Percentiles rank a stretch among this genome's conserved stretches.
Conservation (phyloP, 2,329 filamentous ascomycete species). For the Curvularia verruculosa region DNA sequence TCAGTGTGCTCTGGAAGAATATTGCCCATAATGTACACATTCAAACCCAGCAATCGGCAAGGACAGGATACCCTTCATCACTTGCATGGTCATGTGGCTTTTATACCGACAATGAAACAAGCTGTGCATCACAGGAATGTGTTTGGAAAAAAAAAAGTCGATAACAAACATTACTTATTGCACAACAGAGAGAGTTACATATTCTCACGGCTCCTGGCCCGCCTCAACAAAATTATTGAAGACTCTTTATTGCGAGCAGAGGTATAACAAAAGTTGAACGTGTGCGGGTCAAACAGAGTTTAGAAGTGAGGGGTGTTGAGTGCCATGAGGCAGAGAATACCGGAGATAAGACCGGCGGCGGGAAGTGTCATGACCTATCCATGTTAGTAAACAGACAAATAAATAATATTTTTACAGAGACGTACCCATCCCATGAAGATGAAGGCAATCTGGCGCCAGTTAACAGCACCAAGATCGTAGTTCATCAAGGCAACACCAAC, state of each 20-base stretch:
- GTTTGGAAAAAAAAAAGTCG: not conserved
- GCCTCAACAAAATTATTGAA: not conserved
- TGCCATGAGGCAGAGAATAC: slow-evolving; percentile 51
- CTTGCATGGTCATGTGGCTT: not conserved
- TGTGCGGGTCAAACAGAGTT: not conserved
- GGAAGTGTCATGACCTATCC: slow-evolving; percentile 53
- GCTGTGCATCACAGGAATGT: not conserved
- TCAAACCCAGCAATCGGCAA: too few relatives aligned
- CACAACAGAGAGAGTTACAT: not conserved
- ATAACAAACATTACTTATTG: not conserved
- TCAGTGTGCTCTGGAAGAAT: not conserved
- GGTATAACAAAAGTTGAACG: not conserved
- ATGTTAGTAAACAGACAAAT: slow-evolving; percentile 9
- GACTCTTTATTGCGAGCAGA: too few relatives aligned
- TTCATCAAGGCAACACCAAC: slow-evolving; percentile 40
- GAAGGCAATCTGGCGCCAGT: slow-evolving; percentile 50
- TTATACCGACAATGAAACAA: not conserved
- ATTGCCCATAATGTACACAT: too few relatives aligned
- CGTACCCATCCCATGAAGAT: slow-evolving; percentile 42
- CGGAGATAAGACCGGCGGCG: slow-evolving; percentile 49
- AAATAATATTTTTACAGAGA: not conserved
- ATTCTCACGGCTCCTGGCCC: not conserved
- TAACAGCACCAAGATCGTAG: slow-evolving; percentile 47
- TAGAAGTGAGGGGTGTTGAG: slow-evolving; percentile 51
- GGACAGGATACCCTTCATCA: not conserved